Evolutionary conservation across 768 basidiomycete species (phyloP).

Genomic region (Amanita exitialis): DNA sequence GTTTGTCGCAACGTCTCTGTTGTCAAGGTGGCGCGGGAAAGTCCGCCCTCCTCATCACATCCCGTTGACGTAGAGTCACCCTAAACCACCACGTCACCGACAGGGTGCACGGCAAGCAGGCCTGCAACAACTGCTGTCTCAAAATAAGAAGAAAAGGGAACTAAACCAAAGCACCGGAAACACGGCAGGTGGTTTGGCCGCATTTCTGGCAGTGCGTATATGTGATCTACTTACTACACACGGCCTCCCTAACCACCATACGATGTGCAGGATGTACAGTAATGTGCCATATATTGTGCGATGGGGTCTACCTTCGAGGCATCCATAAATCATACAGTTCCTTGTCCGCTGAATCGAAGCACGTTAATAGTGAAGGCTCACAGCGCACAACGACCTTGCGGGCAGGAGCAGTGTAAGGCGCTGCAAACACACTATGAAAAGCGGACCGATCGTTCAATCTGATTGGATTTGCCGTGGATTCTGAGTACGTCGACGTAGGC

Average conservation of each 20-base stretch:
- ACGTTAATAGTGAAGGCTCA: constrained; percentile 59
- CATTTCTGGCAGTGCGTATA: not conserved
- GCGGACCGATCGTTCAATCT: constrained; percentile 9
- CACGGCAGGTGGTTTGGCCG: not conserved
- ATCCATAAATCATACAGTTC: constrained; percentile 76
- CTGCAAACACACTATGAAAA: constrained; percentile 20
- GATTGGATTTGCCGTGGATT: constrained; percentile 1
- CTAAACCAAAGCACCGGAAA: not conserved
- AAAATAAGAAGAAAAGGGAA: not conserved
- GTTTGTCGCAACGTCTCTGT: not conserved
- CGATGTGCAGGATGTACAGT: too few species aligned
- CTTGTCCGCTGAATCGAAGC: constrained; percentile 68
- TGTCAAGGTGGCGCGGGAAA: constrained; percentile 36
- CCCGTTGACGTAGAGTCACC: not conserved
- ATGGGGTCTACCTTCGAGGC: constrained; percentile 27
- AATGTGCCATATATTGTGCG: not conserved
- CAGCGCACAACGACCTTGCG: constrained; percentile 42
- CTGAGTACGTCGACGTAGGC: constrained; percentile 8
- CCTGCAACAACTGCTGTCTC: constrained; percentile 1
- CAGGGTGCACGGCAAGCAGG: not conserved
- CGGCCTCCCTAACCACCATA: not conserved
- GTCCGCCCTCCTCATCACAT: not conserved
- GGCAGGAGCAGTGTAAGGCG: constrained; percentile 15
- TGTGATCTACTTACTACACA: not conserved
- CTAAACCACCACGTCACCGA: not conserved